Percentiles rank a stretch among this genome's conserved stretches.
These are phyloP conservation scores for Lepidium africanum DNA, from an alignment of 345 rosid genomes.

Conservation along the genomic window DNA sequence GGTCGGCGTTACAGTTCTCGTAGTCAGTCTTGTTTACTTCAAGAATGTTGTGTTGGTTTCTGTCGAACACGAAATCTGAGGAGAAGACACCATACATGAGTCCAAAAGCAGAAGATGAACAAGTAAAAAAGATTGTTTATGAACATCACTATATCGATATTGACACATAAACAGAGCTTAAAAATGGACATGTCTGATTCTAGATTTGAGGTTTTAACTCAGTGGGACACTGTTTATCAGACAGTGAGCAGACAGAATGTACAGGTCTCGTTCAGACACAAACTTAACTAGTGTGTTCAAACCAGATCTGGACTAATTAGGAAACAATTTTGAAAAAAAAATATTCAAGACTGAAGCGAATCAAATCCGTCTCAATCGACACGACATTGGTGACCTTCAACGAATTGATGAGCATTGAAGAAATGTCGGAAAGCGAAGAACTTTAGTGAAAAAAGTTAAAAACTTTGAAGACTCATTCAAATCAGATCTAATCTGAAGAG, in stretches of 20 bases:
- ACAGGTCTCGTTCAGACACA: not conserved
- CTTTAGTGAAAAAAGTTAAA: not conserved
- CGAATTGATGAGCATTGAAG: not conserved
- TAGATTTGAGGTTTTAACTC: constrained; percentile 13
- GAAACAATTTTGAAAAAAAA: not conserved
- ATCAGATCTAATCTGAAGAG: constrained; percentile 14
- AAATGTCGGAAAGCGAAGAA: not conserved
- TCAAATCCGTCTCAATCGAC: not conserved
- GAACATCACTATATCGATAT: not conserved
- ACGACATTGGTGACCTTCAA: not conserved
- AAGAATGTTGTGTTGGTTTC: constrained; percentile 75
- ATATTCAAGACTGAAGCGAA: not conserved
- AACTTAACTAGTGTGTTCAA: not conserved
- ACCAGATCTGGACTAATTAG: constrained; percentile 17
- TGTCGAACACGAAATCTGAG: constrained; percentile 79
- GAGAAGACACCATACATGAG: not conserved
- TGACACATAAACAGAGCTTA: not conserved
- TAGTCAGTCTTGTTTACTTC: constrained; percentile 89
- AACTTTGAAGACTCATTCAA: not conserved
- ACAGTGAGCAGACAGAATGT: constrained; percentile 3
- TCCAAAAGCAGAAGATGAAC: not conserved
- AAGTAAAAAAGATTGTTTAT: not conserved
- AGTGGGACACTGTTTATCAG: constrained; percentile 1
- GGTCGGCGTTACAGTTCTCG: constrained; percentile 60
- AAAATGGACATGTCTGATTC: not conserved